These are phyloP conservation scores for Hanseniaspora occidentalis DNA, from an alignment of 805 yeast genomes.

Conservation along the genomic window DNA sequence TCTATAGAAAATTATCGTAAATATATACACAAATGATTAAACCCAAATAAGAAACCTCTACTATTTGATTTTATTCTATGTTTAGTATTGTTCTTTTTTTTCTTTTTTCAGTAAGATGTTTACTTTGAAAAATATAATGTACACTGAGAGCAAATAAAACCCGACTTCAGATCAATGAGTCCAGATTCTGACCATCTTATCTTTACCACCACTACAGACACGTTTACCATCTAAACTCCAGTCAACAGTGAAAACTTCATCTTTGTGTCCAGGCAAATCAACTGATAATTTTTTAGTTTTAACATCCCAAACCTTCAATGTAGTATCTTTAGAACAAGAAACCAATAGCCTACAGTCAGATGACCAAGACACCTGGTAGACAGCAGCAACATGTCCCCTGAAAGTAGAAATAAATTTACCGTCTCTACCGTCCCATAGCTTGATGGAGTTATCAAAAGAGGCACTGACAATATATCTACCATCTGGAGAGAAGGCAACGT, in stretches of 20 bases:
- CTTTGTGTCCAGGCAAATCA: slow-evolving; percentile 92
- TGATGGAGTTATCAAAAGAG: slow-evolving; percentile 89
- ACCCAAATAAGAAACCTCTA: too few relatives aligned
- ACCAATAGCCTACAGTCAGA: slow-evolving; percentile 85
- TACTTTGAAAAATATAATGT: too few relatives aligned
- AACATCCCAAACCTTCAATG: slow-evolving; percentile 93
- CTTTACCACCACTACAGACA: slow-evolving; percentile 97
- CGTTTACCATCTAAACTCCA: slow-evolving; percentile 93
- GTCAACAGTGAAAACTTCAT: slow-evolving; percentile 93
- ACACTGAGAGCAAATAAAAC: too few relatives aligned
- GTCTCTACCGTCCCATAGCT: slow-evolving; percentile 90
- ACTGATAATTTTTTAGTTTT: slow-evolving; percentile 70
- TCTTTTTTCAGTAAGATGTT: too few relatives aligned
- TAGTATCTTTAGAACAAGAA: slow-evolving; percentile 91
- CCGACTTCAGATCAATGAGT: slow-evolving; percentile 41
- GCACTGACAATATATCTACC: slow-evolving; percentile 85
- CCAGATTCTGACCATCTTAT: slow-evolving; percentile 90
- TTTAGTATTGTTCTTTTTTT: background rate
- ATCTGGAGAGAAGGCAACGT: slow-evolving; percentile 92
- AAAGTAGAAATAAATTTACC: slow-evolving; percentile 85
- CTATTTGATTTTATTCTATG: too few relatives aligned
- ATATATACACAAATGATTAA: too few relatives aligned
- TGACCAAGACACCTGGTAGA: slow-evolving; percentile 96
- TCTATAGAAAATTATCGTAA: too few relatives aligned
- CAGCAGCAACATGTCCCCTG: slow-evolving; percentile 96